Evolutionary conservation across 2,329 filamentous ascomycete species (phyloP), one percentile per base, ranked within the genome.

Genomic region (Penicillium psychrosexuale): DNA sequence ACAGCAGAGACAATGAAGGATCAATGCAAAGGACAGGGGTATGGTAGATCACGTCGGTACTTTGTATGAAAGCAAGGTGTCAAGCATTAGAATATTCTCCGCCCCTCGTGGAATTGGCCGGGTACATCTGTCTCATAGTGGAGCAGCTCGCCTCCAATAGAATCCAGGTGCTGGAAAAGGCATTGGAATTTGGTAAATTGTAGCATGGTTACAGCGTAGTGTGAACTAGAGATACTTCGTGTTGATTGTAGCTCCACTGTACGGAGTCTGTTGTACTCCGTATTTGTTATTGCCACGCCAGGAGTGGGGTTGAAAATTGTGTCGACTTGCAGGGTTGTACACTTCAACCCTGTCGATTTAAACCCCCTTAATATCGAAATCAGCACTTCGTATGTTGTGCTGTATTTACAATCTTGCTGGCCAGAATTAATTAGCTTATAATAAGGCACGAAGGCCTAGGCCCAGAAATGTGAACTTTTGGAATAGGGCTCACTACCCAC

Each of bases 201-300:
- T 17, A 43, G 42, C 30, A 34, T 47, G 7, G 37, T 31, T 49
- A 22, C 43, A 37, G 38, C 24, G 17, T 49, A 49, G 45, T 30
- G 24, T 48, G 31, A 44, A 37, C 37, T 33, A 50, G 38, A 46
- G 45, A 38, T 38, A 17, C 31, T 31, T 43, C 24, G 45, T 50
- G 33, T 50, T 53, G 37, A 43, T 53, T 49, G 38, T 30, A 22
- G 46, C 38, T 39, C 46, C 52, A 54, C 52, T 17, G n/a, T 24
- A 5, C 22, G 22, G 22, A 24, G 22, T n/a, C n/a, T n/a, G n/a
- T n/a, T n/a, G n/a, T 24, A 24, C 22, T 24, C 22, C 22, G 5
- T 17, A 7, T 17, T 13, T 38, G 38, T 43, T 50, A 54, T 54
- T 44, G 46, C 46, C 46, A 51, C 46, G 39, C 36, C 19, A 31